Evolutionary conservation across 768 basidiomycete species (phyloP), one percentile per base, ranked within the genome.

Genomic region (Serendipita indica): DNA sequence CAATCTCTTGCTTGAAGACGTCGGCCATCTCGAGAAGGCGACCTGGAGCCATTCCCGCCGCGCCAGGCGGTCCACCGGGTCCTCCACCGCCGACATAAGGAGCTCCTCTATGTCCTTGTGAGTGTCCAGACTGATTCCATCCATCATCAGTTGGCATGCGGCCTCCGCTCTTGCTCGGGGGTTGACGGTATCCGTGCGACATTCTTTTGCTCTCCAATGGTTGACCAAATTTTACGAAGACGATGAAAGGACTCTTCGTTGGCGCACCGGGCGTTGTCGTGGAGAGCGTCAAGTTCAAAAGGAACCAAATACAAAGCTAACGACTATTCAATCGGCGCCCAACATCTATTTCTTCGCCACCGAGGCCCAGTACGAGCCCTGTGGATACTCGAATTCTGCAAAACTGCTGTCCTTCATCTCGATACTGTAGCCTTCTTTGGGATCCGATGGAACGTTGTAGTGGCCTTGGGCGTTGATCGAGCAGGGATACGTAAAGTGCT

Each of bases 401-500:
- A 94, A 89, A 63, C 87, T 88, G 57, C 79, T 67, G 63, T 82
- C 78, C 67, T 81, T 76, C 83, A 97, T 92, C 72, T 93, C 86
- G 67, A 96, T 93, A 63, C 89, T 91, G 68, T 66, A 67, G 1
- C 91, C 91, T 64, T 88, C 90, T 16, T 75, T 70, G 0, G 86
- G 74, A 64, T 86, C 79, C 60, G 64, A 71, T 0, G 91, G 91
- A 3, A 93, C 86, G 64, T 91, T 92, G 70, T 96, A 97, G 37
- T 89, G 76, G 37, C 92, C 93, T 14, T 77, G 77, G 1, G 71
- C 62, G 71, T 93, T 96, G 73, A 97, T 89, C 16, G 88, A 85
- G 65, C 87, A 89, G 1, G 90, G 91, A 61, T 82, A 82, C 39
- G 84, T 72, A 72, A 96, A 98, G 68, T 96, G 88, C 66, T 54